Conservation (phyloP, 2,329 filamentous ascomycete species). For the Xylariaceae sp. region DNA sequence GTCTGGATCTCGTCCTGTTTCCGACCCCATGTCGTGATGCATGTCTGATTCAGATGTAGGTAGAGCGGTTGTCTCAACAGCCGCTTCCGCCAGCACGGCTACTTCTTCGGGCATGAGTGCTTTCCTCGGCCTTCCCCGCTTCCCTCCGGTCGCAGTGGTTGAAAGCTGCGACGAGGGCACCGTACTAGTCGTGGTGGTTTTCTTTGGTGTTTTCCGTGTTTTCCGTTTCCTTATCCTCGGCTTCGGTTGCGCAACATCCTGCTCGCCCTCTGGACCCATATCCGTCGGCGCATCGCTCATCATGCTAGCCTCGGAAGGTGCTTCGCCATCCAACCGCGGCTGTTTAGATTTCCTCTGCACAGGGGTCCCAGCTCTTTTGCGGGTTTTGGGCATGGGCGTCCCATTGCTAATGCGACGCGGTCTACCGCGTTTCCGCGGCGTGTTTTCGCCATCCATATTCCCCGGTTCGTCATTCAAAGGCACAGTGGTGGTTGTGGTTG, state of each 20-base stretch:
- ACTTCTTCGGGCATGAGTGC: constrained; percentile 25
- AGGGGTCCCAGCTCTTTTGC: constrained; percentile 48
- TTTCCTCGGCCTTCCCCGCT: constrained; percentile 33
- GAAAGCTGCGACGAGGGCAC: constrained; percentile 28
- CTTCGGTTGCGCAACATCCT: constrained; percentile 34
- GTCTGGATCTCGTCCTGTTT: constrained; percentile 1
- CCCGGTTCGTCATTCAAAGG: constrained; percentile 40
- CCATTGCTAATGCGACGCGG: constrained; percentile 48
- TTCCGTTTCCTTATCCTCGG: constrained; percentile 28
- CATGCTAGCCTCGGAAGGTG: constrained; percentile 26
- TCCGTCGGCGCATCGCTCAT: constrained; percentile 23
- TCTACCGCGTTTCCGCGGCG: constrained; percentile 45
- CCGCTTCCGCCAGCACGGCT: constrained; percentile 15
- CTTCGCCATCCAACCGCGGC: constrained; percentile 32
- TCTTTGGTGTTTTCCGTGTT: constrained; percentile 29
- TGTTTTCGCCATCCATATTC: constrained; percentile 24
- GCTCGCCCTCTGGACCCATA: constrained; percentile 23
- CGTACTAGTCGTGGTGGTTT: constrained; percentile 13
- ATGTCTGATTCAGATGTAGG: constrained; percentile 4
- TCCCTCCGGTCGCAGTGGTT: constrained; percentile 27
- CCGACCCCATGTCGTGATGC: background rate
- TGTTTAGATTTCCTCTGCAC: constrained; percentile 35
- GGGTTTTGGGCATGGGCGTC: constrained; percentile 48
- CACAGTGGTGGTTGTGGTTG: constrained; percentile 49
- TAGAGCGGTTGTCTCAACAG: constrained; percentile 8